Base-by-base conservation (phyloP, 2,329 filamentous ascomycete species). In the Pseudophaeomoniella oleicola region DNA sequence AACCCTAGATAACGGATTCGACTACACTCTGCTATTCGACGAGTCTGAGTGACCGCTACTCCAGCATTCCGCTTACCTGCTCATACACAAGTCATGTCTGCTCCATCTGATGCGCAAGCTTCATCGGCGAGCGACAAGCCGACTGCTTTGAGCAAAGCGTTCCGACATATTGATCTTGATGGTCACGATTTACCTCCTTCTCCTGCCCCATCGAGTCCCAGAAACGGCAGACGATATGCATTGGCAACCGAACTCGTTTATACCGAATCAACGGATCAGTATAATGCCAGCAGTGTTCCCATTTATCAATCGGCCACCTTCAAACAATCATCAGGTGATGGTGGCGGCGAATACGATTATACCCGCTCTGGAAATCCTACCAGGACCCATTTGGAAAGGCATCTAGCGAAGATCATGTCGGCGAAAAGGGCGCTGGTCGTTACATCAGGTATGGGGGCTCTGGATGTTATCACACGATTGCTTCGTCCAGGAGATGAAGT, bases 301-400 rank as follows among this genome's bases (percentile, higher is more conserved):
- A 96, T 98, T 54, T 98, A 98, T 61, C 90, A 94, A 64, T 93
- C 85, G 34, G 92, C 90, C 34, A 98, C 90, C 27, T 98, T 98
- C 69, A 98, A 98, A 64, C 90, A 96, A 62, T 74, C 73, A 15
- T 84, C 81, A 13, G 80, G 81, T 43, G 70, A 62, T 32, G 85
- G 83, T 41, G 85, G 84, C 41, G 81, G 75, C 47, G 87, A 96
- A 60, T 98, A 96, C 61, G 90, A 98, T 66, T 98, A 98, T 66
- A 96, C 90, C 41, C 83, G 92, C 42, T 96, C 87, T 22, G 90
- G 90, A 39, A 98, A 98, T 57, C 90, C 90, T 13, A 98, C 90
- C 40, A 76, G 90, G 46, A 93, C 88, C 19, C 90, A 98, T 54
- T 75, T 98, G 44, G 90, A 98, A 66, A 78, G 88, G 40, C 90